Conservation (phyloP, 1,284 basidiomycete species). For the Uromyces viciae-fabae region DNA sequence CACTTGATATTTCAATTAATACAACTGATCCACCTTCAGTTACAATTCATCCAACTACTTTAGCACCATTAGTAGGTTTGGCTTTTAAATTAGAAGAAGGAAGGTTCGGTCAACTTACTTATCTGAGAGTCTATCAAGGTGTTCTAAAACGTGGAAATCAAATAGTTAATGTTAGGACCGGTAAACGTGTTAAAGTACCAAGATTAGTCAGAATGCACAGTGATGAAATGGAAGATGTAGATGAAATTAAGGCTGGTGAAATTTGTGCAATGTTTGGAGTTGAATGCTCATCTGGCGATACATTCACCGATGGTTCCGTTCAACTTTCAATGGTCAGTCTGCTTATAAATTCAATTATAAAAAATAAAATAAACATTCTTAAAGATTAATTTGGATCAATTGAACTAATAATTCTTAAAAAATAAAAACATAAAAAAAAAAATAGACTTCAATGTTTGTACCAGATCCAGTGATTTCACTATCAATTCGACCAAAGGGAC, state of each 20-base stretch:
- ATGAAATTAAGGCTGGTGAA: constrained; percentile 92
- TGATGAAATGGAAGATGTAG: constrained; percentile 99
- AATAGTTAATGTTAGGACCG: constrained; percentile 90
- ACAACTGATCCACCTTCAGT: constrained; percentile 64
- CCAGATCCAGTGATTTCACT: constrained; percentile 98
- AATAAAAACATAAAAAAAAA: background rate
- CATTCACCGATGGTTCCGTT: constrained; percentile 66
- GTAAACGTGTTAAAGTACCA: constrained; percentile 98
- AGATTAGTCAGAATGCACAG: constrained; percentile 95
- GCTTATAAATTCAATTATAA: too few relatives aligned
- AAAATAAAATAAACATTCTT: constrained; percentile 68
- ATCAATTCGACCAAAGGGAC: constrained; percentile 82
- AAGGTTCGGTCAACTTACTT: constrained; percentile 93
- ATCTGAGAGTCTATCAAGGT: constrained; percentile 98
- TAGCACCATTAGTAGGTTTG: constrained; percentile 84
- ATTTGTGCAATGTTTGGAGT: constrained; percentile 99
- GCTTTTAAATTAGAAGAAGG: constrained; percentile 99
- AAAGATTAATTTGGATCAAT: too few relatives aligned
- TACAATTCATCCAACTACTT: constrained; percentile 70
- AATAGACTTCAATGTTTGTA: constrained; percentile 92
- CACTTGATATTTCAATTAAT: constrained; percentile 75
- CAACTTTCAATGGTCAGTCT: constrained; percentile 31
- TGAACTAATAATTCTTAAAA: constrained; percentile 50
- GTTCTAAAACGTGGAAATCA: constrained; percentile 76
- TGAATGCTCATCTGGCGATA: constrained; percentile 96